These are phyloP conservation scores for Yarrowia keelungensis DNA, from an alignment of 805 yeast genomes.

Conservation along the genomic window DNA sequence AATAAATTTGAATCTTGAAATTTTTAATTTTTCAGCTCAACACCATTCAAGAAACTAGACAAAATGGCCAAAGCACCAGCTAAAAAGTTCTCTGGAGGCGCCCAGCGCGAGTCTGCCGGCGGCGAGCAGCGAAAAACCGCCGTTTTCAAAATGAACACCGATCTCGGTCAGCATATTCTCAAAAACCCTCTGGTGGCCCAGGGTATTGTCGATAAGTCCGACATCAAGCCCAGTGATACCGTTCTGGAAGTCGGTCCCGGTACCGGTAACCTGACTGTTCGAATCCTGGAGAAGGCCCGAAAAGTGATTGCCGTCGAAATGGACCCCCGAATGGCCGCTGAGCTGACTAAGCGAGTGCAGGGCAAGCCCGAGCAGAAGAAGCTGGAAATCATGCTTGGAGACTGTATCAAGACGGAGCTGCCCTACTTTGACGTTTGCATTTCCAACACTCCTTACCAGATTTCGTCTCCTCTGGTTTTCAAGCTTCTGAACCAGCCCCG, in stretches of 20 bases:
- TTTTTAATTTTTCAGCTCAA: slow-evolving; percentile 4
- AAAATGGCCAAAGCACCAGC: slow-evolving; percentile 39
- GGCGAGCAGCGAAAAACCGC: slow-evolving; percentile 46
- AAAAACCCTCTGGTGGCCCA: slow-evolving; percentile 97
- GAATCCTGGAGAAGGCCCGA: slow-evolving; percentile 88
- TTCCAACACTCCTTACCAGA: slow-evolving; percentile 97
- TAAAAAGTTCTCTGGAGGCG: slow-evolving; percentile 38
- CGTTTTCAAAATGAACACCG: slow-evolving; percentile 96
- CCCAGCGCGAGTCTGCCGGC: slow-evolving; percentile 35
- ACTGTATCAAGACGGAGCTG: slow-evolving; percentile 92
- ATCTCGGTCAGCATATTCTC: slow-evolving; percentile 94
- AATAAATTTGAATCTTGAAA: slow-evolving; percentile 29
- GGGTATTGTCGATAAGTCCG: slow-evolving; percentile 97
- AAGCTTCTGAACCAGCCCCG: slow-evolving; percentile 86
- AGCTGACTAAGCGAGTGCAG: slow-evolving; percentile 93
- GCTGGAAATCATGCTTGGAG: slow-evolving; percentile 90
- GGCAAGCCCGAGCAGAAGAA: slow-evolving; percentile 95
- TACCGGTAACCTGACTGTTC: slow-evolving; percentile 95
- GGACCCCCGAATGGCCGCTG: slow-evolving; percentile 99
- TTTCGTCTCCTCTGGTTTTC: slow-evolving; percentile 95
- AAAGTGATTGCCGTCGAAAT: slow-evolving; percentile 96
- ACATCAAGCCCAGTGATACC: slow-evolving; percentile 86
- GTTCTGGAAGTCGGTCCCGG: slow-evolving; percentile 99
- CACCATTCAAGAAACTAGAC: not conserved
- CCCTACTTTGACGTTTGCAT: slow-evolving; percentile 97